Evolutionary conservation across 352 stramenopile species (phyloP), one percentile per base, ranked within the genome.

Genomic region (Pseudoperonospora humuli): DNA sequence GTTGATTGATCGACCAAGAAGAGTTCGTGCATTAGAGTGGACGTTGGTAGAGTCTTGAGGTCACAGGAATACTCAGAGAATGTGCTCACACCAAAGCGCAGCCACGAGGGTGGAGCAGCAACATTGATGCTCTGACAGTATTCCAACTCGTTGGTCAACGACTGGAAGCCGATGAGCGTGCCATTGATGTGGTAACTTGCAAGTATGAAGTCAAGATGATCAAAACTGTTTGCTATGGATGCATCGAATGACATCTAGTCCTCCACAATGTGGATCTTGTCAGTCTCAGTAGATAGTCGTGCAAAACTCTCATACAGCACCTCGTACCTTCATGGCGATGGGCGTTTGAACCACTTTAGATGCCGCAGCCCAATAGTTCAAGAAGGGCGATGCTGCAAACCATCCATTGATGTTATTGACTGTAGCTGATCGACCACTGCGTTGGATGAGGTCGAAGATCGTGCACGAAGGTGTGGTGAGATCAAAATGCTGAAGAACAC

Each of bases 401-500:
- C 84, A 84, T 7, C 81, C 74, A 15, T 55, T 57, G 36, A 84
- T 61, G 15, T 23, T 49, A 36, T 85, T 79, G 2, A 63, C 61
- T 10, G 47, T 70, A 14, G 68, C 64, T 7, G 50, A 59, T 24
- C 69, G 65, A 1, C 70, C 67, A 20, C 57, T 78, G 25, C 62
- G 67, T 49, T 86, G 71, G 45, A 96, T 84, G 3, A 77, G 53
- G 6, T 82, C 48, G 32, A 95, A 71, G 5, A 96, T 47, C 15
- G 61, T 61, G 40, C 92, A 98, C 0, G 86, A 71, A 5, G 69
- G 35, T 5, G 66, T 47, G 1, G 56, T 51, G 15, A 73, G 50
- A 18, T 78, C 59, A 46, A 97, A 95, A 50, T 96, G 77, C 45
- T 93, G 79, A n/a, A 98, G 51, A 6, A 96, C 88, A 41, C 93